A percentile compares a stretch with the other conserved stretches of the same genome.
Conservation (phyloP, 768 basidiomycete genomes). For the Termitomyces sp. region DNA sequence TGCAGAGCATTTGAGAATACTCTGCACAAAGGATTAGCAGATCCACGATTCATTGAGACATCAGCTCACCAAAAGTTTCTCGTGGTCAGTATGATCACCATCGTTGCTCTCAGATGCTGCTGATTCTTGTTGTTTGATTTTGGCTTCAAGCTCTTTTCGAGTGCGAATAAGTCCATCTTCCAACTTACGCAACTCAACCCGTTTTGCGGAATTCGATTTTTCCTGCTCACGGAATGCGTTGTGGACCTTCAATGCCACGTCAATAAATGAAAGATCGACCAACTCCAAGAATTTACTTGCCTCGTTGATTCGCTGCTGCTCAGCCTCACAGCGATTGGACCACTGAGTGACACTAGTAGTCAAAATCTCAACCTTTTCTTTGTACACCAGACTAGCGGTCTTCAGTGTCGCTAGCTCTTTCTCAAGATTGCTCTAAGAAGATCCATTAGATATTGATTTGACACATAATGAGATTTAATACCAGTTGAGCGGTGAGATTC, state of each 20-base stretch:
- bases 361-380: conserved; percentile 22
- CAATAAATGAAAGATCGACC: neutral
- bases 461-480: conserved; percentile 28
- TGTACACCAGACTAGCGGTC: conserved; percentile 23
- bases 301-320: conserved; percentile 35
- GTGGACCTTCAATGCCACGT: conserved; percentile 20
- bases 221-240: conserved; percentile 32
- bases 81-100: neutral
- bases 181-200: conserved; percentile 33
- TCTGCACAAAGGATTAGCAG: conserved; percentile 36
- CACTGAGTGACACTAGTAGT: conserved; percentile 30
- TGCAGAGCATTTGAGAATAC: conserved; percentile 83
- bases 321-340: conserved; percentile 30
- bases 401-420: conserved; percentile 36
- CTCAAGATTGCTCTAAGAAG: conserved; percentile 36
- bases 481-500: conserved; percentile 53
- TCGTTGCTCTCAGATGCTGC: conserved; percentile 1
- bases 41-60: neutral
- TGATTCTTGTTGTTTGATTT: conserved; percentile 9
- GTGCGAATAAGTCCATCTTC: conserved; percentile 47
- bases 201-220: conserved; percentile 24
- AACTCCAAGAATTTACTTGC: conserved; percentile 24
- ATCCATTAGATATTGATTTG: neutral
- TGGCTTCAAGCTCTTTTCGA: conserved; percentile 38
- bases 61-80: conserved; percentile 46